A percentile compares a stretch with the other conserved stretches of the same genome.
phyloP scores from a whole-genome alignment of 192 early-diverging fungal species.

The Podila clonocystis region DNA sequence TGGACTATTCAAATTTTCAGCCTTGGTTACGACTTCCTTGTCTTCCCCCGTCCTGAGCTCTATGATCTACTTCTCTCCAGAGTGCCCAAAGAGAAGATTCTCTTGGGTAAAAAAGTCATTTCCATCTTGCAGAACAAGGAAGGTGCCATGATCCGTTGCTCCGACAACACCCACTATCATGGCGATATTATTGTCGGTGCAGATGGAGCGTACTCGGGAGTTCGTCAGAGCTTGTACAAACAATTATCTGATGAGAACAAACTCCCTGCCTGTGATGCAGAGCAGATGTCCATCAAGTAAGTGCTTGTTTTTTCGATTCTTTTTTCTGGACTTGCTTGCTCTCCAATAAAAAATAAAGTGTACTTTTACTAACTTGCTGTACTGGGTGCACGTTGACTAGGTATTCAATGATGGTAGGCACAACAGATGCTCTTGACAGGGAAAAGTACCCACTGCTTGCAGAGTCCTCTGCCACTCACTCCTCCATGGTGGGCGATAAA shows the following conservation, averaged over 20 bases:
- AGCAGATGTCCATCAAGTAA: neutral
- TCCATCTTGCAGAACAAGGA: slow-evolving; percentile 6
- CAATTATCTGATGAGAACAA: neutral
- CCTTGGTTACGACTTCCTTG: neutral
- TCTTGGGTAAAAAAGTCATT: slow-evolving; percentile 11
- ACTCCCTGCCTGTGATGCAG: neutral
- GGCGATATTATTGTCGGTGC: slow-evolving; percentile 20
- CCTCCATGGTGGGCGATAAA: neutral
- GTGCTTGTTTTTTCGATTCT: too few relatives aligned
- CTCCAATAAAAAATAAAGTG: too few relatives aligned
- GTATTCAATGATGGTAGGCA: slow-evolving; percentile 9
- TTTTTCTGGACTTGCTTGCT: too few relatives aligned
- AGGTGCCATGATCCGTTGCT: slow-evolving; percentile 12
- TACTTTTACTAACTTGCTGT: too few relatives aligned
- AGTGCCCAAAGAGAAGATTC: slow-evolving; percentile 2
- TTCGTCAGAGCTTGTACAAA: slow-evolving; percentile 19
- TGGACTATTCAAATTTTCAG: too few relatives aligned
- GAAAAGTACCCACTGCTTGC: slow-evolving; percentile 10
- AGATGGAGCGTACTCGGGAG: slow-evolving; percentile 6
- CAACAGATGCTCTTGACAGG: slow-evolving; percentile 6
- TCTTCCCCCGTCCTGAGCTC: neutral
- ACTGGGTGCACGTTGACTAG: too few relatives aligned
- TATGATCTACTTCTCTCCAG: neutral
- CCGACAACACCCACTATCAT: slow-evolving; percentile 5
- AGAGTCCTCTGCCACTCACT: neutral